These are phyloP conservation scores for Penicillium freii DNA, from an alignment of 2,329 filamentous ascomycete species.

Conservation along the genomic window DNA sequence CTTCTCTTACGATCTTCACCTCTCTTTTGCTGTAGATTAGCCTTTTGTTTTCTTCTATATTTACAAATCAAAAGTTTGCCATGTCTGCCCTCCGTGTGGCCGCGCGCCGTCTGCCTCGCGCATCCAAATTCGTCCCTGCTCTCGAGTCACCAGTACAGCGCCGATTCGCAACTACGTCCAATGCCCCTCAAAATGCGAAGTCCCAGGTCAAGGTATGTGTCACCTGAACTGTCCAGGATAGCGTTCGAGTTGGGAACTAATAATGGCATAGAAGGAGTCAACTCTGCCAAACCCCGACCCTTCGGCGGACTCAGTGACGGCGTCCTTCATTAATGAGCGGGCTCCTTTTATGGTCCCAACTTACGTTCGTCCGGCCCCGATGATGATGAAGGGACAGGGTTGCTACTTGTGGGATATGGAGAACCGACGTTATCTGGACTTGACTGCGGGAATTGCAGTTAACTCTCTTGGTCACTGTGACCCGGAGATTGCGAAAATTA, in stretches of 20 bases:
- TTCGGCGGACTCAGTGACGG: slow-evolving; percentile 68
- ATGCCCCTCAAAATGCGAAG: slow-evolving; percentile 31
- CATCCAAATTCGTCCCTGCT: slow-evolving; percentile 29
- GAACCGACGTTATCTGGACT: slow-evolving; percentile 85
- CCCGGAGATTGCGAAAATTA: slow-evolving; percentile 68
- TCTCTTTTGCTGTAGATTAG: not conserved
- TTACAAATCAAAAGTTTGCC: slow-evolving; percentile 1
- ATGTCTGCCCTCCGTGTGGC: slow-evolving; percentile 38
- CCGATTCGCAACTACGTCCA: slow-evolving; percentile 35
- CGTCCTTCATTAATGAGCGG: slow-evolving; percentile 70
- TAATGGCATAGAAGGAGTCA: slow-evolving; percentile 44
- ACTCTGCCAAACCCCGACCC: slow-evolving; percentile 69
- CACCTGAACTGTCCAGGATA: not conserved
- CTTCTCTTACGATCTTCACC: not conserved
- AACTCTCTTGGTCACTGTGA: slow-evolving; percentile 91
- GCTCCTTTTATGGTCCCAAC: slow-evolving; percentile 92
- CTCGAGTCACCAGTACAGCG: slow-evolving; percentile 36
- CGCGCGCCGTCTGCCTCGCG: slow-evolving; percentile 36
- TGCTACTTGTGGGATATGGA: slow-evolving; percentile 89
- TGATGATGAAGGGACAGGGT: slow-evolving; percentile 85
- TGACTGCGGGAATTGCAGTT: slow-evolving; percentile 94
- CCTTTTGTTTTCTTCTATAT: not conserved
- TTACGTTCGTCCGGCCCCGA: slow-evolving; percentile 83
- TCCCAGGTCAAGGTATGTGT: slow-evolving; percentile 26
- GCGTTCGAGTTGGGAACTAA: not conserved